Conservation (phyloP, 768 basidiomycete species). For the Tulasnella sp. region DNA sequence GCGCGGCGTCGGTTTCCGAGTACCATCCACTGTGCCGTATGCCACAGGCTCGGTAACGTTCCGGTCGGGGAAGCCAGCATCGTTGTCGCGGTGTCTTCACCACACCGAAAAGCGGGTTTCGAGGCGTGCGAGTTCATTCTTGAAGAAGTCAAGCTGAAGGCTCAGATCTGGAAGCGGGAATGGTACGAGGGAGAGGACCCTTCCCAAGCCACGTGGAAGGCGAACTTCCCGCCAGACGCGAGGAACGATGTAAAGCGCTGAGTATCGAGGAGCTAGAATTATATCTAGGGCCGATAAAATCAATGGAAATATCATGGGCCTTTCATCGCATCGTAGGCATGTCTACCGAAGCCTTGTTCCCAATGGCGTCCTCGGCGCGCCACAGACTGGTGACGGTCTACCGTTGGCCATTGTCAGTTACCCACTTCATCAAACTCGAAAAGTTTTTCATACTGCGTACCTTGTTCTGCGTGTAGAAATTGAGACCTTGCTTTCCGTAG, state of each 20-base stretch:
- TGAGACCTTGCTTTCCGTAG: slow-evolving; percentile 90
- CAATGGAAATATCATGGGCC: background rate
- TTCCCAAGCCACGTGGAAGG: slow-evolving; percentile 32
- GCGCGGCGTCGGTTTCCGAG: slow-evolving; percentile 24
- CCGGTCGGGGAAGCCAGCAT: slow-evolving; percentile 69
- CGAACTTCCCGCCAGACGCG: slow-evolving; percentile 22
- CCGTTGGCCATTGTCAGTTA: background rate
- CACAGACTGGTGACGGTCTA: slow-evolving; percentile 93
- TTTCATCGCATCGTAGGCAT: too few species aligned
- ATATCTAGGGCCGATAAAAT: slow-evolving; percentile 8
- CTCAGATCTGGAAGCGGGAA: slow-evolving; percentile 93
- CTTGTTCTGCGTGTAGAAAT: slow-evolving; percentile 97
- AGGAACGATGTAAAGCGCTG: background rate
- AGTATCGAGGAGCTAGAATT: background rate
- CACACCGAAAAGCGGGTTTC: slow-evolving; percentile 81
- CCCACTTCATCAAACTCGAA: background rate
- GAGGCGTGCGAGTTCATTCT: slow-evolving; percentile 77
- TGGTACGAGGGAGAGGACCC: slow-evolving; percentile 70
- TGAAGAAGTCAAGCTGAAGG: slow-evolving; percentile 82
- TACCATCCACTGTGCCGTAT: slow-evolving; percentile 62
- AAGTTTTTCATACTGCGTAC: slow-evolving; percentile 37
- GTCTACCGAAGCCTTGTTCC: slow-evolving; percentile 56
- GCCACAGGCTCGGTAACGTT: slow-evolving; percentile 69
- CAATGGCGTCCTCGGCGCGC: slow-evolving; percentile 67
- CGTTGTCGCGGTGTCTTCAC: slow-evolving; percentile 81